Base-by-base conservation (phyloP, 768 basidiomycete species). In the Boletus sp. region DNA sequence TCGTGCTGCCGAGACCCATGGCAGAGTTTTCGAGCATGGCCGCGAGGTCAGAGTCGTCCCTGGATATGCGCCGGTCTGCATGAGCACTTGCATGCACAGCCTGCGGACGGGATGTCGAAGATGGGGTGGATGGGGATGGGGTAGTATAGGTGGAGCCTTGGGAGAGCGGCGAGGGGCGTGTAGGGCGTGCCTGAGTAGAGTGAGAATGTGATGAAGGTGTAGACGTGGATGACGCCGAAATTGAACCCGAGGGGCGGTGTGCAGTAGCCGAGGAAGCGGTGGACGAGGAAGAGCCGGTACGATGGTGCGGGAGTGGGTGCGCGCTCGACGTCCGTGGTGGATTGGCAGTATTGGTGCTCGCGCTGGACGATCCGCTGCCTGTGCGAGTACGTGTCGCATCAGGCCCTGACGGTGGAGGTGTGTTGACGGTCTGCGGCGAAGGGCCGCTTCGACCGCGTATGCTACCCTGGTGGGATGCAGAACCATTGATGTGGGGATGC, bases 1-100 rank as follows among this genome's bases (percentile, higher is more conserved):
- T 65, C 29, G 68, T 68, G 0, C 56, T 58, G 33, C 67, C 67
- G 30, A 68, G 64, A 50, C 82, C 80, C 7, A 78, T 71, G 18
- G 77, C 71, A 2, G 71, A 64, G 37, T 71, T 73, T 54, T 76
- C 78, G 28, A 73, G 67, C 75, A 86, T 79, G 46, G 83, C 75
- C 1, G 79, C 81, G 30, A 88, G 76, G 73, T 89, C 87, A 55
- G 83, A 86, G 64, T 90, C 88, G 71, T 89, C 87, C 57, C 82
- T 81, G 20, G 89, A 90, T 82, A 89, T 87, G 51, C 89, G 84
- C 65, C 86, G 84, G 70, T 90, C 89, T 3, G 83, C 72, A 29
- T 83, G 83, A 9, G 83, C 79, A 57, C 79, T 82, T 54, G 75
- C 81, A 36, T 63, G 70, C 35, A 73, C 61, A 58, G 65, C 47